Conservation (phyloP, 352 stramenopile species). For the Detonula confervacea region DNA sequence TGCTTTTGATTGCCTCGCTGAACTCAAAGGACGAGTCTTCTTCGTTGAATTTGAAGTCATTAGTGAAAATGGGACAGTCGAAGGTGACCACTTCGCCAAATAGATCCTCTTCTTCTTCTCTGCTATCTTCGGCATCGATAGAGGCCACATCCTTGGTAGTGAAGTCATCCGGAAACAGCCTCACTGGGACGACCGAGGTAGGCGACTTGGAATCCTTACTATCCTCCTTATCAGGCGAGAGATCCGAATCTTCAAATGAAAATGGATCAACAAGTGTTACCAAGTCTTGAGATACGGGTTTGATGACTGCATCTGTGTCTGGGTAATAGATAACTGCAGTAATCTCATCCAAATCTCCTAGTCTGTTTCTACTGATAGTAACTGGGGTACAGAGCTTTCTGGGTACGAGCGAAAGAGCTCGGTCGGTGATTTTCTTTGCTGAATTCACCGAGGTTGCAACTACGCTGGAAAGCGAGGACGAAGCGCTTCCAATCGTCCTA, state of each 20-base stretch:
- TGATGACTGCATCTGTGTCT: background rate
- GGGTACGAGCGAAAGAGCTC: background rate
- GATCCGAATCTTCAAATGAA: conserved; percentile 7
- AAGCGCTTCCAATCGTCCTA: background rate
- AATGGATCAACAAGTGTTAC: conserved; percentile 14
- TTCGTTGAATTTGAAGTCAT: conserved; percentile 7
- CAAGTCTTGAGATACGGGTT: background rate
- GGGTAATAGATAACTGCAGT: conserved; percentile 13
- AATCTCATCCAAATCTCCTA: background rate
- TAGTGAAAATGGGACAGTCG: conserved; percentile 5
- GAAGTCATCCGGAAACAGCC: conserved; percentile 1
- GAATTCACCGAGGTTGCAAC: conserved; percentile 6
- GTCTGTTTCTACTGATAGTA: background rate
- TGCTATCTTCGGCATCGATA: background rate
- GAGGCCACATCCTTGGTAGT: background rate
- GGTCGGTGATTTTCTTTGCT: conserved; percentile 3
- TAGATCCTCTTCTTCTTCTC: background rate
- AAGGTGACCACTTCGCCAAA: background rate
- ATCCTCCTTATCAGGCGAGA: conserved; percentile 1
- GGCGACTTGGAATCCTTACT: conserved; percentile 2
- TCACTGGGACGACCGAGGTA: conserved; percentile 5
- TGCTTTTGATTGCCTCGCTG: conserved; percentile 10
- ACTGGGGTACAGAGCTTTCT: background rate
- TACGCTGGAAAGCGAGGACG: conserved; percentile 10
- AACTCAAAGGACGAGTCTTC: conserved; percentile 1